Evolutionary conservation across 2,329 filamentous ascomycete species (phyloP).

Genomic region (Aspergillus pseudonomiae): DNA sequence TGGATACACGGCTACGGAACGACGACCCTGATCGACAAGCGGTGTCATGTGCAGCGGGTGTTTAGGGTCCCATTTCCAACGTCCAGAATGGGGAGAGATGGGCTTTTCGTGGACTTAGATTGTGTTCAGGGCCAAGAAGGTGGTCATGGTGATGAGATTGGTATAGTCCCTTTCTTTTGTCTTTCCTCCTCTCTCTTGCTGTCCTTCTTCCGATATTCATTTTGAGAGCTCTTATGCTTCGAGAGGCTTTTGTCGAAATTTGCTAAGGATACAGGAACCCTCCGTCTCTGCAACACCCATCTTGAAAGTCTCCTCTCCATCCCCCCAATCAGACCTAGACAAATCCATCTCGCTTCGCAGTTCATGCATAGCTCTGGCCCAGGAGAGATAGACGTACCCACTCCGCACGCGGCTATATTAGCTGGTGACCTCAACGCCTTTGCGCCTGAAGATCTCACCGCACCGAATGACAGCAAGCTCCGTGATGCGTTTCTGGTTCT

Average conservation of each 20-base stretch:
- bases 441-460: conserved; percentile 54
- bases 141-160: background rate
- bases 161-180: background rate
- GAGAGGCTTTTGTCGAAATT: background rate
- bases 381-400: conserved; percentile 18
- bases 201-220: no score
- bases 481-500: conserved; percentile 57
- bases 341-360: conserved; percentile 50
- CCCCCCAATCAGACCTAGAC: conserved; percentile 53
- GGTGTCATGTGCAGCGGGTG: conserved; percentile 46
- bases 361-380: conserved; percentile 42
- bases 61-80: conserved; percentile 57
- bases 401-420: conserved; percentile 48
- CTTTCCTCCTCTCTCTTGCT: background rate
- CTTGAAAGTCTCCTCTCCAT: conserved; percentile 57
- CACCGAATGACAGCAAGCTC: conserved; percentile 54
- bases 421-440: conserved; percentile 64
- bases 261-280: conserved; percentile 21
- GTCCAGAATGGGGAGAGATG: conserved; percentile 57
- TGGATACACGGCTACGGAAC: conserved; percentile 59
- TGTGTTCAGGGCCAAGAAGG: background rate
- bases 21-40: conserved; percentile 54
- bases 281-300: conserved; percentile 61
- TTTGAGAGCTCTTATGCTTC: no score
- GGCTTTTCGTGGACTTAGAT: conserved; percentile 56